Conservation (phyloP, 1,284 basidiomycete species). For the Sporisorium iseilematis-ciliati region DNA sequence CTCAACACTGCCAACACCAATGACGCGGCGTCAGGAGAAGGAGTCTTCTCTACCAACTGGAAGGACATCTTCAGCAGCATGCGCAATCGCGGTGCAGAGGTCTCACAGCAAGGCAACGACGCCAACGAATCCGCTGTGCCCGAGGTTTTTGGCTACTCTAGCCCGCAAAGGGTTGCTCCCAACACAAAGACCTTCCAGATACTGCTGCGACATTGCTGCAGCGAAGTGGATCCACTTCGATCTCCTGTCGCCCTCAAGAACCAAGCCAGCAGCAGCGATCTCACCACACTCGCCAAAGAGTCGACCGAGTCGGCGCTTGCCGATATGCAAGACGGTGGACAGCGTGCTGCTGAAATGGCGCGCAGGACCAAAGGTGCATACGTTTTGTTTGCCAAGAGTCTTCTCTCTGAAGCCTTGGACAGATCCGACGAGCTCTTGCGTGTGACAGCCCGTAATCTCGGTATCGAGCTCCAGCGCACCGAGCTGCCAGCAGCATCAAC, state of each 20-base stretch:
- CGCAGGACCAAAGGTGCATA: constrained; percentile 33
- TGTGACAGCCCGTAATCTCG: constrained; percentile 33
- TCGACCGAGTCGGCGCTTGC: constrained; percentile 36
- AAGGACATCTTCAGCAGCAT: constrained; percentile 46
- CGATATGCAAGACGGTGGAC: constrained; percentile 47
- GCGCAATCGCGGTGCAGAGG: constrained; percentile 22
- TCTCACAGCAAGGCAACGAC: constrained; percentile 10
- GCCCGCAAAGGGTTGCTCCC: constrained; percentile 39
- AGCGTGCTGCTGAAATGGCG: constrained; percentile 44
- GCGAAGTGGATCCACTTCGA: constrained; percentile 53
- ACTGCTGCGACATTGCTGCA: constrained; percentile 56
- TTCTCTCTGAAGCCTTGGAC: constrained; percentile 44
- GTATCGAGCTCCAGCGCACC: constrained; percentile 13
- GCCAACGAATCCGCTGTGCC: constrained; percentile 15
- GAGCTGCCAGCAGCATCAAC: not conserved
- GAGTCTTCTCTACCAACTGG: constrained; percentile 48
- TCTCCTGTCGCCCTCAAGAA: constrained; percentile 52
- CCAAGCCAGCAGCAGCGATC: constrained; percentile 25
- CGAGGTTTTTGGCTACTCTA: constrained; percentile 31
- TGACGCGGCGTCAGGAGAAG: constrained; percentile 13
- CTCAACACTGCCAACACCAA: constrained; percentile 3
- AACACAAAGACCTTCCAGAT: constrained; percentile 62
- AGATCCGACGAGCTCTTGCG: constrained; percentile 28
- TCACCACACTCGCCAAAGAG: constrained; percentile 32
- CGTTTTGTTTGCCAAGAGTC: constrained; percentile 39